Base-by-base conservation (phyloP, 805 yeast genomes). In the Lachancea thermotolerans region DNA sequence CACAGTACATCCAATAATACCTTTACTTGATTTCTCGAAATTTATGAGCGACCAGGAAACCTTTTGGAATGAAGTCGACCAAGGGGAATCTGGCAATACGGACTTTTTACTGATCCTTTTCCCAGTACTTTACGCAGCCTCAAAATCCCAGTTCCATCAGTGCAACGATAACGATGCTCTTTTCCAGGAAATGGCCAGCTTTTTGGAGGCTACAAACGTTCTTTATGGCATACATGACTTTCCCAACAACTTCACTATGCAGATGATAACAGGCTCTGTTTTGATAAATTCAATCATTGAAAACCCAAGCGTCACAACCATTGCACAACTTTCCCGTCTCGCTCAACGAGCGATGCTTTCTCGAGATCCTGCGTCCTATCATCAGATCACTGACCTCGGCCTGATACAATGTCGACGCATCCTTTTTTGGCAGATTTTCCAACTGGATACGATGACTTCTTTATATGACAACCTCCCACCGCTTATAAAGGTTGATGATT, bases 371-470 rank as follows among this genome's bases (percentile, higher is more conserved):
- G 67, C 74, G n/a, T 62, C 70, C 1, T 71, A 74, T 37, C 74
- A 79, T 47, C 70, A 73, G 35, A 68, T 77, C 32, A 65, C 70
- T 2, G 75, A 77, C 49, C 64, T 69, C 56, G 71, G 69, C 42
- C 66, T 71, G 17, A 71, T 79, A 6, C 79, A 77, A 48, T 66
- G 72, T 39, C 67, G 81, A 58, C 67, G 85, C 56, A 56, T 78
- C 43, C 57, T 80, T n/a, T 80, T 85, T 84, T 80, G 84, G 84
- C 79, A 78, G 33, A 75, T 80, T 7, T 78, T 78, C 49, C 76
- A 77, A 25, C 60, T 80, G 48, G 86, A 80, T 57, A 71, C 77
- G 3, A 67, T 76, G 48, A 74, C 79, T 8, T 72, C 82, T 33
- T 72, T 77, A 47, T 77, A 78, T 49, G 74, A 74, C 40, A 71